Conservation (phyloP, 371 early-diverging fungal genomes). For the Rhizopus delemar region DNA sequence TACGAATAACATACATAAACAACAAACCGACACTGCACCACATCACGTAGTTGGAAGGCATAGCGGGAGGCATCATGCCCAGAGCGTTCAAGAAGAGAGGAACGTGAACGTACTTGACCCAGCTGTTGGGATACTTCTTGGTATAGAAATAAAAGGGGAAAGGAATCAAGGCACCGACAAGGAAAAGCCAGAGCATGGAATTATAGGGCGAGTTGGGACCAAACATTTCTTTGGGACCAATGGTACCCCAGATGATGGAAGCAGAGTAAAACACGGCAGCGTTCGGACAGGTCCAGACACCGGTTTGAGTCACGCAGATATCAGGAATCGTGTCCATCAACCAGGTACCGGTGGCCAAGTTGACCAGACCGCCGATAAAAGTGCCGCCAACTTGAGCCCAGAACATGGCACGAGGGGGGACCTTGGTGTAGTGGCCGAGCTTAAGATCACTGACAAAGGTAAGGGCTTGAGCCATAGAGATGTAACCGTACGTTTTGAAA, state of each 20-base stretch:
- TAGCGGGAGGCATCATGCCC: slow-evolving; percentile 71
- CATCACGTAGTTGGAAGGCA: slow-evolving; percentile 58
- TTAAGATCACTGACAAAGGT: slow-evolving; percentile 66
- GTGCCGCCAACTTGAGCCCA: slow-evolving; percentile 62
- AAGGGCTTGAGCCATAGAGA: slow-evolving; percentile 61
- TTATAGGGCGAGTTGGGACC: slow-evolving; percentile 61
- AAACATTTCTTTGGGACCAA: slow-evolving; percentile 74
- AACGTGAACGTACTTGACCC: slow-evolving; percentile 63
- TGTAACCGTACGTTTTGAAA: slow-evolving; percentile 70
- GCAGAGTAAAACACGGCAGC: slow-evolving; percentile 67
- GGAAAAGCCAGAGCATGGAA: slow-evolving; percentile 58
- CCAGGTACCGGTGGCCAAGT: slow-evolving; percentile 67
- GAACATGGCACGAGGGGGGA: slow-evolving; percentile 75
- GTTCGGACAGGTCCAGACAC: slow-evolving; percentile 64
- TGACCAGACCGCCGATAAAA: slow-evolving; percentile 59
- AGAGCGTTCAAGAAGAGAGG: slow-evolving; percentile 67
- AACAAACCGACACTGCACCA: slow-evolving; percentile 68
- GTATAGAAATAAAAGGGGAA: slow-evolving; percentile 58
- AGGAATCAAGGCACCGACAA: slow-evolving; percentile 66
- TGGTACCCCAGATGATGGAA: slow-evolving; percentile 73
- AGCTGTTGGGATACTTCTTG: slow-evolving; percentile 53
- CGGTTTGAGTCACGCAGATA: slow-evolving; percentile 54
- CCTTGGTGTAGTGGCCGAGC: slow-evolving; percentile 67
- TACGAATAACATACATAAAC: slow-evolving; percentile 62
- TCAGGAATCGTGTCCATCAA: slow-evolving; percentile 57